These are phyloP conservation scores for Artemisia tridentata DNA, from an alignment of 129 eudicot genomes.

Conservation along the genomic window DNA sequence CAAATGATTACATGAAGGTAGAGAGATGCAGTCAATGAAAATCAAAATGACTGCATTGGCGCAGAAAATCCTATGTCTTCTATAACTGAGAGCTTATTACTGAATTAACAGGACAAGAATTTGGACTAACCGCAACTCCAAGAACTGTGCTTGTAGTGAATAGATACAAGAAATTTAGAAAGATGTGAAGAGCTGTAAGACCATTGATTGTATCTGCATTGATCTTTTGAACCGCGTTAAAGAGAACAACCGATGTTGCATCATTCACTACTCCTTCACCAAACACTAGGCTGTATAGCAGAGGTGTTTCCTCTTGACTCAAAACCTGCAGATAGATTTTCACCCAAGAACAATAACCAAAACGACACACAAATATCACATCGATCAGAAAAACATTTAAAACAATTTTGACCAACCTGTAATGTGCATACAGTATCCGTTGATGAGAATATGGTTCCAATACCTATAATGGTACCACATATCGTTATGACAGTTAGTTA, in stretches of 20 bases:
- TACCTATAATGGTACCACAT: no score
- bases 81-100: background rate
- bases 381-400: background rate
- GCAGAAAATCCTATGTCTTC: background rate
- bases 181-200: conserved; percentile 45
- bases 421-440: conserved; percentile 96
- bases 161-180: conserved; percentile 65
- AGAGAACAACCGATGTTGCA: conserved; percentile 92
- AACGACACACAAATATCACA: background rate
- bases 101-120: background rate
- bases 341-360: background rate
- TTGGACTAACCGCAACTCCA: conserved; percentile 65
- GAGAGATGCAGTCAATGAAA: background rate
- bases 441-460: conserved; percentile 87
- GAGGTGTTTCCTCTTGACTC: conserved; percentile 88
- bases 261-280: conserved; percentile 99
- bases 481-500: conserved; percentile 1
- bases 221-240: conserved; percentile 85
- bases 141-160: conserved; percentile 81
- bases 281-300: conserved; percentile 87
- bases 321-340: conserved; percentile 48
- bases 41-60: background rate
- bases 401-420: conserved; percentile 56
- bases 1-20: background rate
- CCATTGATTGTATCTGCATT: conserved; percentile 52